phyloP scores from a whole-genome alignment of 2,329 filamentous ascomycete species.

The Trichoderma sp. region DNA sequence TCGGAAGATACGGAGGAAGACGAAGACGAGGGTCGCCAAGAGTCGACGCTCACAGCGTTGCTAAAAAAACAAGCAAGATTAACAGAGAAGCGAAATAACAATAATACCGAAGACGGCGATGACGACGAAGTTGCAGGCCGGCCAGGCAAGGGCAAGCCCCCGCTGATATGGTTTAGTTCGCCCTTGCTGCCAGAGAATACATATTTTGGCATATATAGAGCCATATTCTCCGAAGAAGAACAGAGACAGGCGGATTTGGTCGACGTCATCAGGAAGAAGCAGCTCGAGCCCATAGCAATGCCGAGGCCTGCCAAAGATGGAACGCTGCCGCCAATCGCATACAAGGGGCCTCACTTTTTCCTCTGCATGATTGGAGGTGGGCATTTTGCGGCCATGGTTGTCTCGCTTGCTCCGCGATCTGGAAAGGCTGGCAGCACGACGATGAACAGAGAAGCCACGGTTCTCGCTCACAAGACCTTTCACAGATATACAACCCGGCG shows the following conservation, averaged over 20 bases:
- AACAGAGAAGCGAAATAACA: constrained; percentile 56
- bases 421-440: constrained; percentile 65
- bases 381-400: constrained; percentile 95
- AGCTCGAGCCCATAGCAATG: constrained; percentile 66
- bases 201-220: constrained; percentile 84
- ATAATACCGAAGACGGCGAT: constrained; percentile 58
- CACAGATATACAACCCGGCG: constrained; percentile 94
- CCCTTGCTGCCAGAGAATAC: constrained; percentile 73
- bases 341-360: constrained; percentile 83
- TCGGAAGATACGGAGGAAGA: constrained; percentile 73
- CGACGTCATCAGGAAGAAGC: constrained; percentile 74
- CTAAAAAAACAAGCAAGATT: constrained; percentile 83
- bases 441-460: constrained; percentile 81
- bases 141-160: constrained; percentile 66
- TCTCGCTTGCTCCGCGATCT: constrained; percentile 81
- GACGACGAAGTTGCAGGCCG: constrained; percentile 49
- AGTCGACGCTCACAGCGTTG: constrained; percentile 73
- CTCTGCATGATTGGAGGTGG: constrained; percentile 98
- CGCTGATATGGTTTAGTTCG: constrained; percentile 84
- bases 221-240: constrained; percentile 75
- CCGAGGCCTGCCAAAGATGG: constrained; percentile 62
- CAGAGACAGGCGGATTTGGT: constrained; percentile 64
- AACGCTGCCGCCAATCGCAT: constrained; percentile 56
- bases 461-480: constrained; percentile 95
- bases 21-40: constrained; percentile 58